A percentile compares a stretch with the other conserved stretches of the same genome.
Conservation (phyloP, 2,329 filamentous ascomycete genomes). For the Nothophoma quercina region DNA sequence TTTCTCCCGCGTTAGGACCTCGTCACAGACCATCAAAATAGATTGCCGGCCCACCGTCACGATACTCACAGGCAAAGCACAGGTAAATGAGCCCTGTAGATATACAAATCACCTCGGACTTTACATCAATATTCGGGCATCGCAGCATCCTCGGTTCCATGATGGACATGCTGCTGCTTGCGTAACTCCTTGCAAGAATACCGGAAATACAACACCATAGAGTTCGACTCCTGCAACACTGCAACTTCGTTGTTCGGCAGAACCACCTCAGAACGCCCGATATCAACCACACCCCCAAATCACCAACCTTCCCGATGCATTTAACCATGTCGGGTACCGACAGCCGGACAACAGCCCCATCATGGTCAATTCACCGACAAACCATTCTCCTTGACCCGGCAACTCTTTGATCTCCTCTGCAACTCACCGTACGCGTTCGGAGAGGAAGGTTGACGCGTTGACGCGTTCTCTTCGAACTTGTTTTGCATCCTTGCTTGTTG, state of each 20-base stretch:
- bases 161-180: slow-evolving; percentile 3
- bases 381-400: slow-evolving; percentile 1
- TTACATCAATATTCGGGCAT: slow-evolving; percentile 2
- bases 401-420: slow-evolving; percentile 15
- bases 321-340: slow-evolving; percentile 22
- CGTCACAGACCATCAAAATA: slow-evolving; percentile 38
- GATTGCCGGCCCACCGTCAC: slow-evolving; percentile 39
- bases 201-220: slow-evolving; percentile 3
- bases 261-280: slow-evolving; percentile 7
- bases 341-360: slow-evolving; percentile 13
- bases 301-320: slow-evolving; percentile 12
- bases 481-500: slow-evolving; percentile 5
- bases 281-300: slow-evolving; percentile 10
- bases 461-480: slow-evolving; percentile 4
- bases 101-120: slow-evolving; percentile 14
- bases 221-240: neutral
- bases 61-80: slow-evolving; percentile 21
- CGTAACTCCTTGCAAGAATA: neutral
- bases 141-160: slow-evolving; percentile 7
- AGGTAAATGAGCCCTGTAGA: slow-evolving; percentile 10
- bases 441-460: slow-evolving; percentile 12
- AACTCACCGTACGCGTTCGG: slow-evolving; percentile 24
- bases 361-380: slow-evolving; percentile 5
- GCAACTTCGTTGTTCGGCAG: slow-evolving; percentile 1
- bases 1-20: slow-evolving; percentile 37